Conservation (phyloP, 306 rosid genomes). For the Boehmeria nivea region DNA sequence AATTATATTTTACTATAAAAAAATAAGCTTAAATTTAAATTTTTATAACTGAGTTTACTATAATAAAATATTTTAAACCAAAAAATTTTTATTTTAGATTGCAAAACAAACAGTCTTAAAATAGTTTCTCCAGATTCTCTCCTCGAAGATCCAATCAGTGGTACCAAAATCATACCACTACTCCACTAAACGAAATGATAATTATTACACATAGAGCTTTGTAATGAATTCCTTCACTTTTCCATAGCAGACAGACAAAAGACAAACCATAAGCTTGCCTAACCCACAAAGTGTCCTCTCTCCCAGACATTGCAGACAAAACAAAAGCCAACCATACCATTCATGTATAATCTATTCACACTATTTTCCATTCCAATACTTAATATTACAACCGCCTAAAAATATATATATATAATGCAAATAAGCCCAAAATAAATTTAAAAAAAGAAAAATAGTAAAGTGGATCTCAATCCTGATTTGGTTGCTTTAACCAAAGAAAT, state of each 20-base stretch:
- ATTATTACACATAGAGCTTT: not conserved
- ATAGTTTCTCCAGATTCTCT: too few species aligned
- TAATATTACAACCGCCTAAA: not conserved
- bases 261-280: not conserved
- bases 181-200: conserved; percentile 11
- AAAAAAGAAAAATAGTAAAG: not conserved
- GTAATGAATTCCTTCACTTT: not conserved
- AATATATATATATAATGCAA: not conserved
- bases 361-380: not conserved
- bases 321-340: not conserved
- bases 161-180: conserved; percentile 9
- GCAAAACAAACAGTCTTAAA: too few species aligned
- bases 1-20: too few species aligned
- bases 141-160: not conserved
- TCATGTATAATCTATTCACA: not conserved
- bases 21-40: too few species aligned
- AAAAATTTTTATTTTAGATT: too few species aligned
- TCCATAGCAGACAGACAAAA: not conserved
- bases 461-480: not conserved
- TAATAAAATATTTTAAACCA: too few species aligned
- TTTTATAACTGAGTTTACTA: too few species aligned
- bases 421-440: conserved; percentile 29
- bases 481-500: conserved; percentile 1
- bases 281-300: not conserved
- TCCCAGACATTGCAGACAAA: too few species aligned